Evolutionary conservation across 306 rosid species (phyloP).

Genomic region (Urtica urens): DNA sequence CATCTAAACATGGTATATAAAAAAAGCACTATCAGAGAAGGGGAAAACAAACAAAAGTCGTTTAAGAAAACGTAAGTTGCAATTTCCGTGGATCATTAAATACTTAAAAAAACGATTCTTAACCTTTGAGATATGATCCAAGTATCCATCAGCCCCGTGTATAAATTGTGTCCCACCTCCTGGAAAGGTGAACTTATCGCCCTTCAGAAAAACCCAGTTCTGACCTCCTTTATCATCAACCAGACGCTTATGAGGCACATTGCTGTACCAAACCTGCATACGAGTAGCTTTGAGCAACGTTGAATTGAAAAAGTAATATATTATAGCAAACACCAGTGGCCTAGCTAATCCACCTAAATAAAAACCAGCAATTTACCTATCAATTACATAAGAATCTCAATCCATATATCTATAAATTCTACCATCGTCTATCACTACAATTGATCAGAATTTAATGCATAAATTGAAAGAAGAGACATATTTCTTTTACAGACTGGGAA

Average conservation of each 20-base stretch:
- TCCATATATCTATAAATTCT: no score
- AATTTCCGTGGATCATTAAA: constrained; percentile 2
- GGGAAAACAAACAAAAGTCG: neutral
- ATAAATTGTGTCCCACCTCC: constrained; percentile 98
- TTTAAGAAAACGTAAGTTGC: no score
- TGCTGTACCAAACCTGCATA: constrained; percentile 72
- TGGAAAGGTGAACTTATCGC: constrained; percentile 74
- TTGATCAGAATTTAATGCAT: no score
- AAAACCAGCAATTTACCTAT: no score
- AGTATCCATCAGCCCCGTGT: constrained; percentile 85
- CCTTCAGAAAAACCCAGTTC: constrained; percentile 66
- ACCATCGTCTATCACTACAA: no score
- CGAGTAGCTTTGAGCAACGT: neutral
- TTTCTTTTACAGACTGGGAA: no score
- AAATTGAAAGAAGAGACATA: no score
- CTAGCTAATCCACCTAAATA: no score
- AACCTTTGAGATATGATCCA: constrained; percentile 79
- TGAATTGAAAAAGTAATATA: neutral
- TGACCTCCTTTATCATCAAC: constrained; percentile 97
- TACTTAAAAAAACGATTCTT: neutral
- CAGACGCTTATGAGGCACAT: constrained; percentile 89
- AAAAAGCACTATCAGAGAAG: constrained; percentile 18
- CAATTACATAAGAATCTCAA: no score
- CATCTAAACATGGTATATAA: constrained; percentile 36
- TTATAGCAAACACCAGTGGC: no score